Conservation (phyloP, 768 basidiomycete species). For the Lactifluus echinatus region DNA sequence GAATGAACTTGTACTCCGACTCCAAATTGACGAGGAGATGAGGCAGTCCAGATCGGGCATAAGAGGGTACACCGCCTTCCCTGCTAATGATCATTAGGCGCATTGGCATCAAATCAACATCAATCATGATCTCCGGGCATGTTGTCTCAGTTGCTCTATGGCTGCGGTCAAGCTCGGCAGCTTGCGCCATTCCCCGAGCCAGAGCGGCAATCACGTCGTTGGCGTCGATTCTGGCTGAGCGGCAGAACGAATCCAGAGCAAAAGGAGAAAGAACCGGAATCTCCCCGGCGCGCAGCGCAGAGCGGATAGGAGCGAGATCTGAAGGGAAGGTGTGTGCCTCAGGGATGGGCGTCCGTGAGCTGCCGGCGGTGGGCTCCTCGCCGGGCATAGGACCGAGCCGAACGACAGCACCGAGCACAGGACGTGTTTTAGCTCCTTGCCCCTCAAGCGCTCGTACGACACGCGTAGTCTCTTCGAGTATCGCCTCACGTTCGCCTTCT, state of each 20-base stretch:
- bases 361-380: conserved; percentile 30
- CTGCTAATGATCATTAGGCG: conserved; percentile 97
- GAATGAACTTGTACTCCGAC: conserved; percentile 80
- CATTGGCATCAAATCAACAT: conserved; percentile 82
- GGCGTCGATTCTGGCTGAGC: conserved; percentile 75
- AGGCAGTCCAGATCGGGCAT: conserved; percentile 88
- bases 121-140: conserved; percentile 33
- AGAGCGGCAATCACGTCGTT: conserved; percentile 87
- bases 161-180: conserved; percentile 39
- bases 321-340: conserved; percentile 74
- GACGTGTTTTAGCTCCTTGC: conserved; percentile 81
- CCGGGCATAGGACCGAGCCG: conserved; percentile 70
- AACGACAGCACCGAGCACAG: conserved; percentile 80
- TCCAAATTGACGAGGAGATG: conserved; percentile 93
- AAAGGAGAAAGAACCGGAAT: conserved; percentile 94
- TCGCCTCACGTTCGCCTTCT: conserved; percentile 53
- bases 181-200: conserved; percentile 70
- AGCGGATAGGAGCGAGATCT: conserved; percentile 78
- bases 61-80: conserved; percentile 95
- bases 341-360: conserved; percentile 34
- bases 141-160: conserved; percentile 28
- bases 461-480: conserved; percentile 78
- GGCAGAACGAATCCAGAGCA: conserved; percentile 84
- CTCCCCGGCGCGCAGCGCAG: conserved; percentile 86
- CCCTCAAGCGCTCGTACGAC: conserved; percentile 74